phyloP scores from a whole-genome alignment of 305 asterid genomes.

The Fraxinus angustifolia region DNA sequence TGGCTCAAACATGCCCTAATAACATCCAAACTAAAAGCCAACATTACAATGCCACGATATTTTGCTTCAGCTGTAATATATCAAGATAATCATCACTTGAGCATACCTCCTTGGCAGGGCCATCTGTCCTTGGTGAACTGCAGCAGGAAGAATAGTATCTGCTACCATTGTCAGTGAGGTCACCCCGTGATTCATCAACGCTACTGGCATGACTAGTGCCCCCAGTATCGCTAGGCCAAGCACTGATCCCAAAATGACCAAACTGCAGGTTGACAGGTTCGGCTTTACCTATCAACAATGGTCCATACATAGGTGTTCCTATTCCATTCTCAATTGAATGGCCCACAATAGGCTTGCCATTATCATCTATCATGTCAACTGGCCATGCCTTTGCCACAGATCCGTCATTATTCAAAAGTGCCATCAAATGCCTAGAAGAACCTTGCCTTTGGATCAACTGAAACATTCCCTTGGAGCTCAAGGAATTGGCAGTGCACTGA shows the following conservation, averaged over 20 bases:
- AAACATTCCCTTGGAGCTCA: slow-evolving; percentile 96
- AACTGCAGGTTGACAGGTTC: slow-evolving; percentile 90
- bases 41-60: not conserved
- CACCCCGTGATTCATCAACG: slow-evolving; percentile 76
- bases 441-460: slow-evolving; percentile 96
- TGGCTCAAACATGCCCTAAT: not conserved
- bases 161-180: slow-evolving; percentile 78
- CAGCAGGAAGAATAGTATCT: slow-evolving; percentile 81
- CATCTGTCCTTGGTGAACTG: slow-evolving; percentile 85
- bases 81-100: not conserved
- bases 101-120: slow-evolving; percentile 83
- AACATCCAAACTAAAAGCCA: not conserved
- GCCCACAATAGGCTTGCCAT: slow-evolving; percentile 44
- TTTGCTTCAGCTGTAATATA: not conserved
- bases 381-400: slow-evolving; percentile 99
- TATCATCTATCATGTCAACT: slow-evolving; percentile 36
- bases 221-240: slow-evolving; percentile 88
- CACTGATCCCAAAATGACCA: slow-evolving; percentile 92
- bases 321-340: slow-evolving; percentile 41
- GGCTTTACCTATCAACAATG: slow-evolving; percentile 68
- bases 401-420: slow-evolving; percentile 79
- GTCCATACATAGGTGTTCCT: slow-evolving; percentile 80
- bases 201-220: slow-evolving; percentile 91
- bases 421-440: slow-evolving; percentile 83
- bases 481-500: slow-evolving; percentile 83